Evolutionary conservation across 371 early-diverging fungal species (phyloP).

Genomic region (Mucor mucedo): DNA sequence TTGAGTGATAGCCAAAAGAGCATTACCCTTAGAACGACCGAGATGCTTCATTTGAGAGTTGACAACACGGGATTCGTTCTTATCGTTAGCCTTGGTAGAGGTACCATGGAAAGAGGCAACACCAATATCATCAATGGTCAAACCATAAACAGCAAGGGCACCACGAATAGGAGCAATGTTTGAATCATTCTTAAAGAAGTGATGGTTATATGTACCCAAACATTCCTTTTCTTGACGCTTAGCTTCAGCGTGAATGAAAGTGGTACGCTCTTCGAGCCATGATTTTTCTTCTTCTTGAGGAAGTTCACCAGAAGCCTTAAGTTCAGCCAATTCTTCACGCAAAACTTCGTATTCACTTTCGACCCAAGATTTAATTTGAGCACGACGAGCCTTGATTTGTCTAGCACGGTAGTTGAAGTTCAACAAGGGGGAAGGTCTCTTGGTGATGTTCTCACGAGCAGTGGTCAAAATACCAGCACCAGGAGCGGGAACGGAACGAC

Average conservation of each 20-base stretch:
- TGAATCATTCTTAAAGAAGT: conserved; percentile 86
- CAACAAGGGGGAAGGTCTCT: conserved; percentile 78
- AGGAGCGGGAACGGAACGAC: conserved; percentile 95
- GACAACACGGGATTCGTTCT: conserved; percentile 92
- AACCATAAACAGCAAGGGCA: conserved; percentile 88
- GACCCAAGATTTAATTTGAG: conserved; percentile 87
- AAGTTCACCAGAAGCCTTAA: conserved; percentile 68
- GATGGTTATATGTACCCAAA: conserved; percentile 81
- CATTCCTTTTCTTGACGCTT: conserved; percentile 87
- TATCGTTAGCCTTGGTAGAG: conserved; percentile 95
- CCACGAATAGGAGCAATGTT: conserved; percentile 92
- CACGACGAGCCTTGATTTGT: conserved; percentile 81
- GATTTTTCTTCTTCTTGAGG: conserved; percentile 64
- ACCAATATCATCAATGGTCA: conserved; percentile 93
- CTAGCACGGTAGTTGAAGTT: conserved; percentile 90
- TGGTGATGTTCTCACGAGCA: conserved; percentile 78
- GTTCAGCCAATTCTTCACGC: conserved; percentile 74
- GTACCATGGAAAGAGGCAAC: conserved; percentile 99
- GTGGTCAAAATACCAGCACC: conserved; percentile 96
- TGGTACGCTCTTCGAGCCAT: conserved; percentile 80
- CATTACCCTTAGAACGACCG: conserved; percentile 90
- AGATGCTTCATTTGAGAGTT: conserved; percentile 89
- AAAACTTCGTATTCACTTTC: conserved; percentile 80
- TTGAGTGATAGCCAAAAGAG: conserved; percentile 85
- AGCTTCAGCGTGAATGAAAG: conserved; percentile 86